phyloP scores from a whole-genome alignment of 768 basidiomycete species.

The Trametes cubensis region DNA sequence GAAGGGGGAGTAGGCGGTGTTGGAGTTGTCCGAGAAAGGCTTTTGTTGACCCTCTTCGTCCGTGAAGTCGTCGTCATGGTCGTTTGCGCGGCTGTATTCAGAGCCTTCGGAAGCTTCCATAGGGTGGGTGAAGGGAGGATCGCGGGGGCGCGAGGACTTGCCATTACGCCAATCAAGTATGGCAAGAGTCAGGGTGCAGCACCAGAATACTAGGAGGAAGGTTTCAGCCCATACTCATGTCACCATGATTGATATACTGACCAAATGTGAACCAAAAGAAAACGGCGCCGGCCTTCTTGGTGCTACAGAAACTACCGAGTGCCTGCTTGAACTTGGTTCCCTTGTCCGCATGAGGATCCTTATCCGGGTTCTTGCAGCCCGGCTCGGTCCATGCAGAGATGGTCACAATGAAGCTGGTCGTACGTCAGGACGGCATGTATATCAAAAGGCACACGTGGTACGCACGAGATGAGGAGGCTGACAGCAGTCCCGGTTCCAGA shows the following conservation, averaged over 20 bases:
- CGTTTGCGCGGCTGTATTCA: constrained; percentile 16
- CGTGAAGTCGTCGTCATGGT: constrained; percentile 48
- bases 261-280: constrained; percentile 90
- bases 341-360: constrained; percentile 75
- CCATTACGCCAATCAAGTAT: constrained; percentile 80
- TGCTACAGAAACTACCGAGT: constrained; percentile 83
- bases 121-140: constrained; percentile 78
- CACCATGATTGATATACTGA: constrained; percentile 38
- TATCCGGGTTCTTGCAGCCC: constrained; percentile 83
- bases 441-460: constrained; percentile 27
- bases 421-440: constrained; percentile 14
- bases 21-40: constrained; percentile 39
- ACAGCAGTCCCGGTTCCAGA: constrained; percentile 67
- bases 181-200: constrained; percentile 63
- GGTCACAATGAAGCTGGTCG: constrained; percentile 65
- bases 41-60: constrained; percentile 55
- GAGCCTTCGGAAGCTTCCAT: constrained; percentile 32
- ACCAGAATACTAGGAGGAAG: constrained; percentile 68
- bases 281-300: constrained; percentile 87
- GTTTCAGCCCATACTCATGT: neutral
- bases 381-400: constrained; percentile 87
- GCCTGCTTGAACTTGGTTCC: constrained; percentile 69
- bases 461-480: constrained; percentile 78
- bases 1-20: constrained; percentile 47
- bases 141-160: constrained; percentile 54